phyloP scores from a whole-genome alignment of 163 green algal genomes.

The Scenedesmus sp. region DNA sequence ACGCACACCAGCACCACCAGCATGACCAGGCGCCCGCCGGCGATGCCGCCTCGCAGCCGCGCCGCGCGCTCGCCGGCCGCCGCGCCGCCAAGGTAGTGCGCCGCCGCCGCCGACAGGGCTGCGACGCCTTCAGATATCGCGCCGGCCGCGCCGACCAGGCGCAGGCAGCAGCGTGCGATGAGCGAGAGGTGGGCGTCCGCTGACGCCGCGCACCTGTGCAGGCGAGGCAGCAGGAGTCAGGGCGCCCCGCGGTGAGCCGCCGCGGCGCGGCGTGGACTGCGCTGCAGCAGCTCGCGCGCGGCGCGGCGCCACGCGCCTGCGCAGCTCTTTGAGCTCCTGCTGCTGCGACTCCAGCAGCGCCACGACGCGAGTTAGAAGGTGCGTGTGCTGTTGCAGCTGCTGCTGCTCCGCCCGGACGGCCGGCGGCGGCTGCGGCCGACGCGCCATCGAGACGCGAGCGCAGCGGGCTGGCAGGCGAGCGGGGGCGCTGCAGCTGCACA shows the following conservation, averaged over 20 bases:
- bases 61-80: neutral
- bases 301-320: too few relatives aligned
- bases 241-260: too few relatives aligned
- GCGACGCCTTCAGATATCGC: neutral
- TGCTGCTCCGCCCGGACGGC: too few relatives aligned
- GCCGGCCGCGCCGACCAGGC: neutral
- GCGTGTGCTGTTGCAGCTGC: neutral
- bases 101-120: neutral
- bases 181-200: conserved; percentile 4
- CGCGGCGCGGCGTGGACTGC: too few relatives aligned
- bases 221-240: too few relatives aligned
- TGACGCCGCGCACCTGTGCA: conserved; percentile 12
- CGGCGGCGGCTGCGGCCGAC: too few relatives aligned
- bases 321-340: neutral
- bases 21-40: conserved; percentile 15
- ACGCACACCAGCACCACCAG: conserved; percentile 17
- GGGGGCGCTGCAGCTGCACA: too few relatives aligned
- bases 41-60: conserved; percentile 1
- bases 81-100: neutral
- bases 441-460: too few relatives aligned
- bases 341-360: neutral
- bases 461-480: too few relatives aligned
- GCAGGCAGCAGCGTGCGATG: neutral
- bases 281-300: too few relatives aligned
- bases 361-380: too few relatives aligned